phyloP scores from a whole-genome alignment of 2,329 filamentous ascomycete genomes.

The Ophiosphaerella narmari region DNA sequence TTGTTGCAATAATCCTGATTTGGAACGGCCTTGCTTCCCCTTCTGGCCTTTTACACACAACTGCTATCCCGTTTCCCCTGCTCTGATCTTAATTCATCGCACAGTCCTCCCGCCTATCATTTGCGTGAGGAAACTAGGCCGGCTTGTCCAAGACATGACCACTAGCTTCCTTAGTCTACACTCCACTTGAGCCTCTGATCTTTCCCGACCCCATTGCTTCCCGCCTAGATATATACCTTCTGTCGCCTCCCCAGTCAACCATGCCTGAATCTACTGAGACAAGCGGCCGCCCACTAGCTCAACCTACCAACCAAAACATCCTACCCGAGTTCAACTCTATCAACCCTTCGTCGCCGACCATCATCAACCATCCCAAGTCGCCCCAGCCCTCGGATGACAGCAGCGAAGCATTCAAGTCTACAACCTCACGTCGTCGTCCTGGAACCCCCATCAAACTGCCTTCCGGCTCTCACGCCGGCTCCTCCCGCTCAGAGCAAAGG shows the following conservation, averaged over 20 bases:
- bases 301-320: conserved; percentile 22
- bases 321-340: conserved; percentile 27
- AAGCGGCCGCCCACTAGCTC: conserved; percentile 39
- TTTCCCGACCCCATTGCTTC: conserved; percentile 29
- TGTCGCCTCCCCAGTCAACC: conserved; percentile 29
- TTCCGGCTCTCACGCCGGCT: conserved; percentile 29
- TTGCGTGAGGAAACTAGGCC: conserved; percentile 31
- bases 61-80: conserved; percentile 30
- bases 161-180: conserved; percentile 32
- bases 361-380: conserved; percentile 23
- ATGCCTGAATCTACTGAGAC: conserved; percentile 42
- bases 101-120: conserved; percentile 35
- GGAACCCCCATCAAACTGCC: conserved; percentile 25
- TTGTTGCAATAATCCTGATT: conserved; percentile 39
- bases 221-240: conserved; percentile 40
- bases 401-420: conserved; percentile 23
- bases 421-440: conserved; percentile 34
- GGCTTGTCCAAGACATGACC: conserved; percentile 35
- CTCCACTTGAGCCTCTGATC: conserved; percentile 40
- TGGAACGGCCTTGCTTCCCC: conserved; percentile 38
- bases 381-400: conserved; percentile 37
- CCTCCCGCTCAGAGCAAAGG: conserved; percentile 37
- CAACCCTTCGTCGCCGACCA: conserved; percentile 16
- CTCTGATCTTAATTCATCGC: conserved; percentile 37
- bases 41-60: conserved; percentile 30